A percentile compares a stretch with the other conserved stretches of the same genome.
Evolutionary conservation across 352 stramenopile genomes (phyloP).

Genomic region (Globisporangium polare): DNA sequence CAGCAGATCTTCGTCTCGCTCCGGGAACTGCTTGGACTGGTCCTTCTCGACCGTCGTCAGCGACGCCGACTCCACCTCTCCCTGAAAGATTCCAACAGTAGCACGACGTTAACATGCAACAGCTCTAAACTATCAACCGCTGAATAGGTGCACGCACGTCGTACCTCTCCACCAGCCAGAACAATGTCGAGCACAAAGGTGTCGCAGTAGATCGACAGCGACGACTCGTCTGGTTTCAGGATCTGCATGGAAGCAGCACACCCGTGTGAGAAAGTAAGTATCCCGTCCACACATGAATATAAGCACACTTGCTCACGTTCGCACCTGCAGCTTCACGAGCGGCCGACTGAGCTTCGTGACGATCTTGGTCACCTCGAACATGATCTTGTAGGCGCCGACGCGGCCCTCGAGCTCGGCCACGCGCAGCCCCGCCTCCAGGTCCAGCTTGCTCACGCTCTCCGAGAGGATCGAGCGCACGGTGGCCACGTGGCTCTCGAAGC

Average conservation of each 20-base stretch:
- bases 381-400: slow-evolving; percentile 84
- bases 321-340: slow-evolving; percentile 69
- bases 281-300: background rate
- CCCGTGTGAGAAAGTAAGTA: background rate
- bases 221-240: slow-evolving; percentile 82
- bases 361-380: slow-evolving; percentile 89
- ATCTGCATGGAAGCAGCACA: slow-evolving; percentile 32
- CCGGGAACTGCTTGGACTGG: slow-evolving; percentile 78
- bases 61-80: slow-evolving; percentile 72
- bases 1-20: slow-evolving; percentile 79
- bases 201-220: slow-evolving; percentile 84
- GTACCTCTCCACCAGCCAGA: slow-evolving; percentile 60
- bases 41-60: slow-evolving; percentile 86
- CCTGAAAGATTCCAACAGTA: slow-evolving; percentile 12
- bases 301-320: background rate
- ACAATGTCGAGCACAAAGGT: slow-evolving; percentile 87
- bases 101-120: background rate
- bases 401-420: slow-evolving; percentile 80
- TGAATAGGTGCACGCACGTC: background rate
- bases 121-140: background rate
- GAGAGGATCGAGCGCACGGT: slow-evolving; percentile 67
- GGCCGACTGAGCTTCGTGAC: slow-evolving; percentile 79
- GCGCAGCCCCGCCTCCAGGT: slow-evolving; percentile 77
- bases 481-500: slow-evolving; percentile 71
- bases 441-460: slow-evolving; percentile 80